Evolutionary conservation across 257 asterid species (phyloP).

Genomic region (Capsicum chinense): DNA sequence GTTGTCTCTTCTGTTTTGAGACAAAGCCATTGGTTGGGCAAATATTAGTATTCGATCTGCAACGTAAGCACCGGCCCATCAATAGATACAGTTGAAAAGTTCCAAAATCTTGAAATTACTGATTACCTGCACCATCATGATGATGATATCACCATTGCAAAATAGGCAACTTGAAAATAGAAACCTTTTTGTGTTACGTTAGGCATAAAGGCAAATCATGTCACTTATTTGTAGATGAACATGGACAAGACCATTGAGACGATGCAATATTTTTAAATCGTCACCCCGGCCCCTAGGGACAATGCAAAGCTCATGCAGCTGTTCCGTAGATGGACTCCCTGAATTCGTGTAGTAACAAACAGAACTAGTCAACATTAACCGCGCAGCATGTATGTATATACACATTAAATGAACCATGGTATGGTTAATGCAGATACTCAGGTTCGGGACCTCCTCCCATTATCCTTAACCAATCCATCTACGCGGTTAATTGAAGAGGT

Average conservation of each 20-base stretch:
- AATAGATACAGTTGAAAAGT: too few relatives aligned
- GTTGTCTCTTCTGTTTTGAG: too few relatives aligned
- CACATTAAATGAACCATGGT: too few relatives aligned
- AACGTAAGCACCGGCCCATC: too few relatives aligned
- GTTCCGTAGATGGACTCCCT: not conserved
- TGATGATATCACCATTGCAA: too few relatives aligned
- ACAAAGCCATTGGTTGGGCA: too few relatives aligned
- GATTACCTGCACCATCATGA: too few relatives aligned
- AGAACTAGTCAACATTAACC: not conserved
- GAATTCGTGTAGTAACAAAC: not conserved
- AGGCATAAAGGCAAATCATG: not conserved
- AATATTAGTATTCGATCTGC: too few relatives aligned
- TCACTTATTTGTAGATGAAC: not conserved
- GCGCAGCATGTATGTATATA: not conserved
- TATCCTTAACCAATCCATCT: too few relatives aligned
- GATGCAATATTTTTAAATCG: not conserved
- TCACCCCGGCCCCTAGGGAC: not conserved
- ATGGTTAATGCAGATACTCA: not conserved
- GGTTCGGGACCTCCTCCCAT: not conserved
- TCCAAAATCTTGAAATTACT: too few relatives aligned
- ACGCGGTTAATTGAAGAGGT: too few relatives aligned
- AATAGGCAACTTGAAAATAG: too few relatives aligned
- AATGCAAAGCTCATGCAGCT: not conserved
- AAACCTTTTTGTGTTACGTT: not conserved
- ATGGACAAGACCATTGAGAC: conserved; percentile 6